Base-by-base conservation (phyloP, 148 eudicot species). In the Gaultheria prostrata region DNA sequence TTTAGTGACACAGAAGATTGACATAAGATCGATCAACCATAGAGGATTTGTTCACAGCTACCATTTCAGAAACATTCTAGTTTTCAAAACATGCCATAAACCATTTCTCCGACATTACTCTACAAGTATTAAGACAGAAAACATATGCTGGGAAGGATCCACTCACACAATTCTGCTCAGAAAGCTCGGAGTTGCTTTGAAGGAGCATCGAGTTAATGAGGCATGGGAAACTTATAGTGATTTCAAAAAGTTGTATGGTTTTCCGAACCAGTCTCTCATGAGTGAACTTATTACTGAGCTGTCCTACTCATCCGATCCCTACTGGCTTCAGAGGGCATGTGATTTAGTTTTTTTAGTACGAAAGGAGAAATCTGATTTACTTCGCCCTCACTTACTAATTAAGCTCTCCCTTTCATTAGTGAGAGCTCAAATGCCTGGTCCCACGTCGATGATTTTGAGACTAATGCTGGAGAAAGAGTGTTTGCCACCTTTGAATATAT, bases 361-460 rank as follows among this genome's bases (percentile, higher is more conserved):
- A 1, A 87, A 81, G 72, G 93, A 90, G 69, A 91, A 91, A 84
- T 65, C 85, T 8, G 91, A 85, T 51, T 84, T 87, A 75, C 92
- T 93, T 83, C 84, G 83, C 48, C 89, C 85, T 56, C 89, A 92
- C 26, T 59, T 86, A 56, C 80, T 93, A 51, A 81, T 87, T 45
- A 89, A 90, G 88, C 92, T 97, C 74, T 89, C 90, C 46, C 93
- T 97, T 65, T 88, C 98, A 39, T 86, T 94, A 67, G 92, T 92
- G 71, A 89, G 99, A 86, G 94, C 97, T 83, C 94, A 90, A 78
- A 92, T 94, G 95, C 89, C 91, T 63, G 79, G 87, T 80, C 91
- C 85, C 63, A 86, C 97, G 28, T 92, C 97, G 18, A 89, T 32
- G 78, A 76, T 97, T 80, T 88, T 97, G 77, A 89, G 99, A 79